Percentiles rank a stretch among this genome's conserved stretches.
Conservation (phyloP, 345 rosid species). For the Brassica cretica region DNA sequence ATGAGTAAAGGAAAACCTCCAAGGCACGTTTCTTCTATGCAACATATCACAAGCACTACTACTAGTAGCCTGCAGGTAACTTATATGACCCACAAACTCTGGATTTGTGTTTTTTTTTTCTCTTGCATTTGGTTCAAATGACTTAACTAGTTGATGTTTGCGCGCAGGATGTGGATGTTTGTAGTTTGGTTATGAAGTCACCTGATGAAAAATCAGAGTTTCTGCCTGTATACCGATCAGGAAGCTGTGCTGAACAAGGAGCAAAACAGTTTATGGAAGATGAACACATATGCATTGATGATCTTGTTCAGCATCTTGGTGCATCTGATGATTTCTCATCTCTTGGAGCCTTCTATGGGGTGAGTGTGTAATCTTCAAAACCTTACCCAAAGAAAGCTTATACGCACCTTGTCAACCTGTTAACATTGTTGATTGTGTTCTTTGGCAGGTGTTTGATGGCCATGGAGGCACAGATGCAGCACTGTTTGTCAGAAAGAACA, state of each 20-base stretch:
- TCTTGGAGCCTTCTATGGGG: constrained; percentile 96
- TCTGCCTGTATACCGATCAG: constrained; percentile 71
- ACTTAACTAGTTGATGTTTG: constrained; percentile 19
- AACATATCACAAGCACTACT: constrained; percentile 46
- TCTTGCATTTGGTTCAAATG: not conserved
- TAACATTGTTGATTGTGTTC: constrained; percentile 17
- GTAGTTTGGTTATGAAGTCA: constrained; percentile 49
- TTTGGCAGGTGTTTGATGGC: constrained; percentile 89
- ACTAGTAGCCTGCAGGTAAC: constrained; percentile 48
- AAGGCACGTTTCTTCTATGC: constrained; percentile 51
- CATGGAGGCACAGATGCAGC: constrained; percentile 99
- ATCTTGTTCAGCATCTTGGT: constrained; percentile 67
- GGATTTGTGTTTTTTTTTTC: not conserved
- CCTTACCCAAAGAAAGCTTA: constrained; percentile 4
- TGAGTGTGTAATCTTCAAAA: constrained; percentile 40
- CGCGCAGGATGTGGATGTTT: constrained; percentile 67
- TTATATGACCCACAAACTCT: not conserved
- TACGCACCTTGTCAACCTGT: not conserved
- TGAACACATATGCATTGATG: constrained; percentile 85
- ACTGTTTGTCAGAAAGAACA: constrained; percentile 64
- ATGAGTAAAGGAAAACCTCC: constrained; percentile 72
- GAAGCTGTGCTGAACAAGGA: constrained; percentile 93
- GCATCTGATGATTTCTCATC: constrained; percentile 48
- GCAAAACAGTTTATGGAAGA: constrained; percentile 94
- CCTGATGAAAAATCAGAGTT: constrained; percentile 55